These are phyloP conservation scores for Daldinia bambusicola DNA, from an alignment of 495 filamentous ascomycete species.

Conservation along the genomic window DNA sequence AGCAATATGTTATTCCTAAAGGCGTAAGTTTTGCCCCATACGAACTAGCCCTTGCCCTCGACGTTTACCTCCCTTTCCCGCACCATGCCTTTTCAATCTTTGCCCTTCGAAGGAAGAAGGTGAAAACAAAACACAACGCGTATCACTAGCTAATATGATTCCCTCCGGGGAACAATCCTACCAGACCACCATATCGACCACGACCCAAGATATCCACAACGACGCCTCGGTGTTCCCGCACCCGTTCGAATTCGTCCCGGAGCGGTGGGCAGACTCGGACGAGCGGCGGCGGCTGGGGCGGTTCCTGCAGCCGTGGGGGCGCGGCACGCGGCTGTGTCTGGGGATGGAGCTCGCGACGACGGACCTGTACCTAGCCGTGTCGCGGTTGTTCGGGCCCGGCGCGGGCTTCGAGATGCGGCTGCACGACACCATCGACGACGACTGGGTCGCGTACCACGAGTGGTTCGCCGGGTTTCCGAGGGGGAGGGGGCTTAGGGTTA, in stretches of 20 bases:
- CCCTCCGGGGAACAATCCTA: background rate
- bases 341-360: constrained; percentile 61
- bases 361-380: constrained; percentile 57
- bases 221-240: constrained; percentile 52
- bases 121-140: background rate
- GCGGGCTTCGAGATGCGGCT: constrained; percentile 31
- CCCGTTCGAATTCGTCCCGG: constrained; percentile 54
- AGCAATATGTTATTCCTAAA: constrained; percentile 40
- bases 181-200: constrained; percentile 45
- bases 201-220: constrained; percentile 50
- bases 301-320: constrained; percentile 59
- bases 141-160: background rate
- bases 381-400: constrained; percentile 33
- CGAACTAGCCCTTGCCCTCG: background rate
- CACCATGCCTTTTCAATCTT: background rate
- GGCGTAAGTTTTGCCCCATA: constrained; percentile 33
- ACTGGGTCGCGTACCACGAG: constrained; percentile 43
- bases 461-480: constrained; percentile 44
- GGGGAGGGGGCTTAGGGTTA: constrained; percentile 32
- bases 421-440: constrained; percentile 29
- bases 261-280: constrained; percentile 59
- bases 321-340: constrained; percentile 57
- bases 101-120: too few relatives aligned
- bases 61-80: background rate
- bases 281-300: constrained; percentile 45